Evolutionary conservation across 192 early-diverging fungal species (phyloP).

Genomic region (Coemansia sp.): DNA sequence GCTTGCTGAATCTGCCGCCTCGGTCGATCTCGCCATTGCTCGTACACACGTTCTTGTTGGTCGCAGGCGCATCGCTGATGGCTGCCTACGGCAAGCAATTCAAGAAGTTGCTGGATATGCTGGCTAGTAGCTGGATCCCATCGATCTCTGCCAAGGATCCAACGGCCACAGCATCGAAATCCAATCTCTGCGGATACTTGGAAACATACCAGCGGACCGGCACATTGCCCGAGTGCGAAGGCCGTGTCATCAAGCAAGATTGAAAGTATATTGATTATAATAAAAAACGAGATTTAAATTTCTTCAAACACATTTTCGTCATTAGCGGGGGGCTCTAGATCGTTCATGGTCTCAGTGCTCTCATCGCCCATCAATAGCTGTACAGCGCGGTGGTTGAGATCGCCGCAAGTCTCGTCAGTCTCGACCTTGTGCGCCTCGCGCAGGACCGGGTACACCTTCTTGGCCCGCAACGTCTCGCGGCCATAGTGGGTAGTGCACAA

Average conservation of each 20-base stretch:
- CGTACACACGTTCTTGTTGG: slow-evolving; percentile 43
- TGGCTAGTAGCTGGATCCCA: slow-evolving; percentile 72
- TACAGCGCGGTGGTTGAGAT: slow-evolving; percentile 78
- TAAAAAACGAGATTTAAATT: slow-evolving; percentile 23
- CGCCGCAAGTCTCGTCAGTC: slow-evolving; percentile 69
- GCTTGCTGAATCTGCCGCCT: slow-evolving; percentile 40
- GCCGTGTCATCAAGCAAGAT: slow-evolving; percentile 55
- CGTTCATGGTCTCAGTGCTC: slow-evolving; percentile 48
- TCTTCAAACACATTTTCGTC: slow-evolving; percentile 40
- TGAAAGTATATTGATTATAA: not conserved
- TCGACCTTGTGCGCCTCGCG: slow-evolving; percentile 83
- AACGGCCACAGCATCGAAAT: slow-evolving; percentile 64
- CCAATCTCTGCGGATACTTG: slow-evolving; percentile 73
- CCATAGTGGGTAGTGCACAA: slow-evolving; percentile 77
- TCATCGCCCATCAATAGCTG: slow-evolving; percentile 88
- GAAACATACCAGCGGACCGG: slow-evolving; percentile 72
- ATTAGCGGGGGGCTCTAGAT: slow-evolving; percentile 18
- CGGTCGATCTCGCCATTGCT: slow-evolving; percentile 44
- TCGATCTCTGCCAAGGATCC: slow-evolving; percentile 75
- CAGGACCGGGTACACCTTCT: slow-evolving; percentile 86
- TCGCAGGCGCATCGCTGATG: slow-evolving; percentile 42
- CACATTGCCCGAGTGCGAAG: slow-evolving; percentile 80
- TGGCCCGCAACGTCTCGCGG: slow-evolving; percentile 77
- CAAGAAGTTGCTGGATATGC: slow-evolving; percentile 34
- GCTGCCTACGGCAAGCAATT: slow-evolving; percentile 46